A percentile compares a stretch with the other conserved stretches of the same genome.
Conservation (phyloP, 2,329 filamentous ascomycete species). For the Calycina herbarum region DNA sequence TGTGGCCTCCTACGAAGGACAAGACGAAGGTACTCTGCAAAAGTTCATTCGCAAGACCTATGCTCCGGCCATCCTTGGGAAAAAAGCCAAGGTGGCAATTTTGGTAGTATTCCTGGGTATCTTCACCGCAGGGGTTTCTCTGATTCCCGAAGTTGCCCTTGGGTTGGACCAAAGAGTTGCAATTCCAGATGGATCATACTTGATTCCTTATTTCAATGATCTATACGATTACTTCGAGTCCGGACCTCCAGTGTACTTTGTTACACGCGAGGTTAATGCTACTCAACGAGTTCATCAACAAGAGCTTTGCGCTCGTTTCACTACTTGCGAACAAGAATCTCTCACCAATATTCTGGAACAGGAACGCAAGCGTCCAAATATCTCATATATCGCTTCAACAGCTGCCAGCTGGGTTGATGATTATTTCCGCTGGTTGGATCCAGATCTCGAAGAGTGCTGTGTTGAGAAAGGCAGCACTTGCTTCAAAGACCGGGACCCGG, state of each 20-base stretch:
- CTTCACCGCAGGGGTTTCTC: constrained; percentile 79
- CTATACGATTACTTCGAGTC: constrained; percentile 88
- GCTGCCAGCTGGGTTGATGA: constrained; percentile 97
- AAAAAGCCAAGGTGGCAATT: constrained; percentile 75
- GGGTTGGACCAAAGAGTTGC: constrained; percentile 94
- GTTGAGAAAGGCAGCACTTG: constrained; percentile 70
- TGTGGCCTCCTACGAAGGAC: constrained; percentile 46
- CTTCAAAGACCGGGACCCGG: constrained; percentile 73
- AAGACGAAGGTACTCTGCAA: constrained; percentile 82
- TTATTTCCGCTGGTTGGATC: constrained; percentile 96
- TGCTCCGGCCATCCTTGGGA: constrained; percentile 77
- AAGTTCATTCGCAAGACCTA: constrained; percentile 89
- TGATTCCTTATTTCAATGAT: constrained; percentile 96
- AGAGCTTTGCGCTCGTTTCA: constrained; percentile 87
- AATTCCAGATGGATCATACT: constrained; percentile 88
- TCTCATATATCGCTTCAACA: constrained; percentile 85
- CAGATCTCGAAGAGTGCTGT: constrained; percentile 55
- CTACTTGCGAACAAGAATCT: constrained; percentile 80
- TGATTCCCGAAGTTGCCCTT: constrained; percentile 81
- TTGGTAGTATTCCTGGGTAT: constrained; percentile 82
- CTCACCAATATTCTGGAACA: constrained; percentile 89
- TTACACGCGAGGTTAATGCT: constrained; percentile 77
- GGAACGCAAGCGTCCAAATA: constrained; percentile 83
- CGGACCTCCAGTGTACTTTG: constrained; percentile 95
- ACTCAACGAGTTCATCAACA: constrained; percentile 76